Percentiles rank a stretch among this genome's conserved stretches.
Evolutionary conservation across 2,329 filamentous ascomycete genomes (phyloP).

Genomic region (Rhynchosporium secalis): DNA sequence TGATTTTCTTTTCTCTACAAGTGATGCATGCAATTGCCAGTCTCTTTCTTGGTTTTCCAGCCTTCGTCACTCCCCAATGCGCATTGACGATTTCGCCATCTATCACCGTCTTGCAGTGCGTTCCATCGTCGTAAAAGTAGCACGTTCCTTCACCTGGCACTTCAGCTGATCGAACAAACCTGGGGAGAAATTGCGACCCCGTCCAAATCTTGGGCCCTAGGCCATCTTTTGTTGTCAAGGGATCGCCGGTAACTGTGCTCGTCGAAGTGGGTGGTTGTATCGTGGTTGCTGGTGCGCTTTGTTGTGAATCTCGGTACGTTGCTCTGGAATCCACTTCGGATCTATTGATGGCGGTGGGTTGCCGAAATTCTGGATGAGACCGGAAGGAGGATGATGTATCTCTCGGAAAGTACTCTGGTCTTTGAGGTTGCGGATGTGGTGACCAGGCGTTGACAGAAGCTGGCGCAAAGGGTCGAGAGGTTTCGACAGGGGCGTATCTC

Average conservation of each 20-base stretch:
- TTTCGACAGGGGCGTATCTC: constrained; percentile 25
- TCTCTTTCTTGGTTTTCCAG: constrained; percentile 87
- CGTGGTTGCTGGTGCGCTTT: constrained; percentile 26
- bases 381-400: constrained; percentile 39
- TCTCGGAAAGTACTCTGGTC: constrained; percentile 34
- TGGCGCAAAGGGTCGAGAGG: constrained; percentile 25
- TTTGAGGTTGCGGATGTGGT: constrained; percentile 32
- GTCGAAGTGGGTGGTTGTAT: constrained; percentile 34
- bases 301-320: constrained; percentile 30
- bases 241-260: constrained; percentile 32
- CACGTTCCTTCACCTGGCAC: constrained; percentile 78
- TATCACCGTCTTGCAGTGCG: constrained; percentile 78
- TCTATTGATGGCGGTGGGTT: constrained; percentile 26
- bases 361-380: constrained; percentile 27
- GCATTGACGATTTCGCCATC: constrained; percentile 87
- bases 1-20: constrained; percentile 96
- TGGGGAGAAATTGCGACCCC: constrained; percentile 65
- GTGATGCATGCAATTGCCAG: constrained; percentile 91
- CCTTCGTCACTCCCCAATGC: constrained; percentile 91
- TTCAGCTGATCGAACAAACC: constrained; percentile 63
- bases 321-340: constrained; percentile 30
- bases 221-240: constrained; percentile 52
- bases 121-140: constrained; percentile 84
- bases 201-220: constrained; percentile 70
- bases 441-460: constrained; percentile 35